phyloP scores from a whole-genome alignment of 164 flowering plant genomes.

The Berberis vulgaris region DNA sequence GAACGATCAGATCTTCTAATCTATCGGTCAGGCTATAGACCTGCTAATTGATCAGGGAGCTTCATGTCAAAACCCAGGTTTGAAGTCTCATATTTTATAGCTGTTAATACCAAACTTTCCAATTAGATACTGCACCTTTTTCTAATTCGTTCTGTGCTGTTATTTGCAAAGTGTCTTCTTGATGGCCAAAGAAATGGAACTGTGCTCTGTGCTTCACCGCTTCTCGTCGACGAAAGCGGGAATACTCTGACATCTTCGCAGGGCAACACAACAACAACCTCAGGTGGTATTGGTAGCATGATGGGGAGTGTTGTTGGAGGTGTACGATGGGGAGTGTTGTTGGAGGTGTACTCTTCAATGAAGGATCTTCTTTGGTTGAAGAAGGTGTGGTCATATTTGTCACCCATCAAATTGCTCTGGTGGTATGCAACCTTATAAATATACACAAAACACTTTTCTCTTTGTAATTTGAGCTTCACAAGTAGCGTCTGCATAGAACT shows the following conservation, averaged over 20 bases:
- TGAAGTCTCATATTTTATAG: neutral
- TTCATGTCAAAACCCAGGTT: constrained; percentile 54
- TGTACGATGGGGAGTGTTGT: constrained; percentile 72
- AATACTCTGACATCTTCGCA: constrained; percentile 25
- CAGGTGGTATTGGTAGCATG: constrained; percentile 64
- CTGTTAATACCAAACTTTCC: neutral
- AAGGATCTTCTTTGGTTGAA: constrained; percentile 65
- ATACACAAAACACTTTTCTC: constrained; percentile 20
- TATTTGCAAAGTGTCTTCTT: constrained; percentile 58
- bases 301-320: constrained; percentile 15
- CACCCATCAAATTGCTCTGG: constrained; percentile 88
- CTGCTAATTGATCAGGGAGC: no score
- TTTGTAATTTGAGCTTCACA: constrained; percentile 15
- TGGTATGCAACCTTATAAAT: constrained; percentile 62
- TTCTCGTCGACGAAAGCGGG: constrained; percentile 56
- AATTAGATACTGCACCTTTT: neutral
- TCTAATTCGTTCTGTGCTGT: constrained; percentile 8
- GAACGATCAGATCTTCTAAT: no score
- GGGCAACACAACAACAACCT: constrained; percentile 35
- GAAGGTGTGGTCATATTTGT: constrained; percentile 94
- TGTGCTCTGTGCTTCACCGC: constrained; percentile 79
- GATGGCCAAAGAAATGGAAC: constrained; percentile 79
- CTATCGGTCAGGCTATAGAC: no score
- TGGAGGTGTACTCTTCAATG: constrained; percentile 57
- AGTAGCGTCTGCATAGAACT: constrained; percentile 1